Evolutionary conservation across 371 early-diverging fungal species (phyloP), one percentile per base, ranked within the genome.

Genomic region (Syncephalastrum racemosum): DNA sequence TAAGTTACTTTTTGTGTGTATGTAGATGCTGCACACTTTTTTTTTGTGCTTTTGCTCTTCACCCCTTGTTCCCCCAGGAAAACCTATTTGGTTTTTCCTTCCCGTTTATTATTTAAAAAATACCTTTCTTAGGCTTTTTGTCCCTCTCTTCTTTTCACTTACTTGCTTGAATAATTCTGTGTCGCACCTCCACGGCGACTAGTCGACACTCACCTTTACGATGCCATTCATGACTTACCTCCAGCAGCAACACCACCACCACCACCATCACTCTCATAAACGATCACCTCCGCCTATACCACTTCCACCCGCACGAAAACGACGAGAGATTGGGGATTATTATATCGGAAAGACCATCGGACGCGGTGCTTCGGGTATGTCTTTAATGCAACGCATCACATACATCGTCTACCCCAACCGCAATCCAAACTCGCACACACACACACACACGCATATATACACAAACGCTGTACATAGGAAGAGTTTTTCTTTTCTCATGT

Each of bases 291-390:
- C 41, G 12, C 25, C 54, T 25, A 36, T 44, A 8, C 27, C 56
- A n/a, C 12, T 16, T 19, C 25, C 15, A 12, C 10, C 36, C 36
- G 36, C 36, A 36, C 56, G 47, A n/a, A 63, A 63, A 55, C 50
- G 54, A 47, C 54, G 46, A 54, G 52, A 46, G 40, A 70, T 92
- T 46, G 91, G 91, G 4, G 88, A 90, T 14, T 92, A 90, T 56
- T 41, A 73, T n/a, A 61, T 90, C 31, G 86, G 88, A 39, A 86
- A 83, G 62, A 89, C 90, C n/a, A 73, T 92, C 27, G 92, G 92
- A 22, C 85, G 85, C 57, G 92, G 92, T 47, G 86, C 84, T 49
- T 89, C 90, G 59, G 92, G 91, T 89, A 73, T 56, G 63, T 47
- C 18, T 31, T 31, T 31, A 10, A 31, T 10, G 36, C 36, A 31